Evolutionary conservation across 352 stramenopile genomes (phyloP), one percentile per base, ranked within the genome.

Genomic region (Phytophthora crassamura): DNA sequence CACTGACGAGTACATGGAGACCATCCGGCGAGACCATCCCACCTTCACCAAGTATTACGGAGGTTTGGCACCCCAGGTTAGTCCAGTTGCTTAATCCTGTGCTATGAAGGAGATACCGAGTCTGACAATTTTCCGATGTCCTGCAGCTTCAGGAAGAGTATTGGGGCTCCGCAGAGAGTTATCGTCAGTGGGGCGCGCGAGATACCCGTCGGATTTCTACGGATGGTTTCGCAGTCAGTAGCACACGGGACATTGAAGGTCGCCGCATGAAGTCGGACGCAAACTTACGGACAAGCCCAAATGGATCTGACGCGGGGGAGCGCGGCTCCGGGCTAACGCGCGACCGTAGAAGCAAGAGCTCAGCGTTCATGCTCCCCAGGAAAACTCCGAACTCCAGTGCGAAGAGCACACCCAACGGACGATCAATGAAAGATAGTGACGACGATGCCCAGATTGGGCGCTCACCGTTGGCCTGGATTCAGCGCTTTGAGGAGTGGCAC

Each of bases 401-500:
- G 30, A 73, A 35, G n/a, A 75, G 43, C 53, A 66, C 59, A 14
- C 52, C 54, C 8, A 66, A 46, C 15, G 46, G 32, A n/a, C 55
- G 55, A 49, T 25, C 22, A 3, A 39, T 36, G 3, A 66, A 66
- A 49, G 53, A 60, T 12, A 74, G 36, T 28, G 74, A 88, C 15
- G 78, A 83, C 6, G 78, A 86, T 34, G 49, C 39, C 35, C 72
- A 80, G 15, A 70, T 74, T 47, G 83, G 78, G 22, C 76, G 75
- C 0, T 91, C 86, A 3, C 84, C 86, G 1, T 80, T 86, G 45
- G 80, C 77, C 8, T 94, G 84, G 84, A 83, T 94, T 50, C 84
- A 94, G 53, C 81, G 85, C 6, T 79, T 94, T 18, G 86, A 93
- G 38, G 82, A 86, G 45, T 94, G 86, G 86, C 84, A 92, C 57